Base-by-base conservation (phyloP, 352 stramenopile genomes). In the Pythium aquatile region DNA sequence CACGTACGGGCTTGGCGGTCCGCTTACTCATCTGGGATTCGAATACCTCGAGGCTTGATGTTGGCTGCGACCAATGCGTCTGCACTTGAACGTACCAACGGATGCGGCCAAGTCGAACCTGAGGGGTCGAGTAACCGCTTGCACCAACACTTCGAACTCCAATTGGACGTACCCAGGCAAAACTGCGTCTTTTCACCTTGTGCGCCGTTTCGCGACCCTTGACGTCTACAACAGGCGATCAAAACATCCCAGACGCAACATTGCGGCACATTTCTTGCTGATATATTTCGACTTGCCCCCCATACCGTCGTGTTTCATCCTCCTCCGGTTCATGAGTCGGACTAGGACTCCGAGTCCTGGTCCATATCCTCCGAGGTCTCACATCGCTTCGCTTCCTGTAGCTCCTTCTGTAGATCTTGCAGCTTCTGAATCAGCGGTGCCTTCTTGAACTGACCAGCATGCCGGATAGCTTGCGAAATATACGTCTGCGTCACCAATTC, bases 391-490 rank as follows among this genome's bases (percentile, higher is more conserved):
- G 9, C 44, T 6, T 13, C 28, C 4, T 24, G 5, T 13, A 61
- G 55, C 26, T 79, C 68, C 29, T 76, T 60, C 51, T 79, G 65
- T 26, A 91, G 66, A 29, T 66, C 61, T 39, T 75, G 64, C 16
- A 93, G 63, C 28, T 89, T 70, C 20, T 64, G 59, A 44, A 88
- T 74, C n/a, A 93, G 65, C 2, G 60, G 57, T 5, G 68, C 65
- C 63, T 94, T 90, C 65, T 89, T 88, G 63, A 92, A 94, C 62
- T 90, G 71, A 59, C 79, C 58, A 9, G 81, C 79, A 59, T 86
- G 69, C 2, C 59, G 56, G 55, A 92, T 88, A 1, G 85, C 83
- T 68, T 92, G 81, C 26, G 78, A 56, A 6, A 92, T 86, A 63
- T 94, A 93, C 24, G 85, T 91, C 47, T 81, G 74, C 32, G 82